These are phyloP conservation scores for Metschnikowia hibisci DNA, from an alignment of 805 yeast species.

Conservation along the genomic window DNA sequence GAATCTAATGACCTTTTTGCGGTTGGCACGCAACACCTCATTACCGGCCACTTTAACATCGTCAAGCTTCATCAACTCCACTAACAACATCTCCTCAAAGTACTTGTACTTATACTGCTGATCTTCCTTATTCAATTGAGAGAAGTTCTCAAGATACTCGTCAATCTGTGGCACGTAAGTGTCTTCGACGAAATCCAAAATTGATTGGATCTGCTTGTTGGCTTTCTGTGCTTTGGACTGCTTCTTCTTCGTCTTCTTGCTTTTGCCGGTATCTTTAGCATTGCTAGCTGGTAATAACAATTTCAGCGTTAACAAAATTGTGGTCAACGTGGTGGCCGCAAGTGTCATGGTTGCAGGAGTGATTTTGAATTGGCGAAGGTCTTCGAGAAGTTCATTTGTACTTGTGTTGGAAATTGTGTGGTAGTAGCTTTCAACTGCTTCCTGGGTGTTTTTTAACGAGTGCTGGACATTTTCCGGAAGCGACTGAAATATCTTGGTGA, in stretches of 20 bases:
- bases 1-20: constrained; percentile 56
- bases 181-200: constrained; percentile 38
- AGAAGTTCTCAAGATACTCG: constrained; percentile 12
- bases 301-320: constrained; percentile 23
- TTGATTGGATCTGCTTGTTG: constrained; percentile 35
- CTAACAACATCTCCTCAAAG: constrained; percentile 64
- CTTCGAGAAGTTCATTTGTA: constrained; percentile 26
- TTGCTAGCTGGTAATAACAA: constrained; percentile 10
- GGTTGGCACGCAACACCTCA: constrained; percentile 48
- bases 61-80: constrained; percentile 63
- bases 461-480: constrained; percentile 5
- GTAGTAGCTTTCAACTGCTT: constrained; percentile 12
- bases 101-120: constrained; percentile 49
- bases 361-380: constrained; percentile 26
- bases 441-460: constrained; percentile 2
- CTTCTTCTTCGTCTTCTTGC: constrained; percentile 34
- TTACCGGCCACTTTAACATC: constrained; percentile 54
- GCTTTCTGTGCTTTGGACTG: constrained; percentile 38
- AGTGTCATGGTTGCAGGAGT: constrained; percentile 35
- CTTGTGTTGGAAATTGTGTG: constrained; percentile 12
- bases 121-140: constrained; percentile 14
- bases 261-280: constrained; percentile 6
- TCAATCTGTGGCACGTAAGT: constrained; percentile 33
- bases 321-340: constrained; percentile 27
- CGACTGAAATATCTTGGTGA: not conserved